These are phyloP conservation scores for Apiotrichum laibachii DNA, from an alignment of 1,284 basidiomycete genomes.

Conservation along the genomic window DNA sequence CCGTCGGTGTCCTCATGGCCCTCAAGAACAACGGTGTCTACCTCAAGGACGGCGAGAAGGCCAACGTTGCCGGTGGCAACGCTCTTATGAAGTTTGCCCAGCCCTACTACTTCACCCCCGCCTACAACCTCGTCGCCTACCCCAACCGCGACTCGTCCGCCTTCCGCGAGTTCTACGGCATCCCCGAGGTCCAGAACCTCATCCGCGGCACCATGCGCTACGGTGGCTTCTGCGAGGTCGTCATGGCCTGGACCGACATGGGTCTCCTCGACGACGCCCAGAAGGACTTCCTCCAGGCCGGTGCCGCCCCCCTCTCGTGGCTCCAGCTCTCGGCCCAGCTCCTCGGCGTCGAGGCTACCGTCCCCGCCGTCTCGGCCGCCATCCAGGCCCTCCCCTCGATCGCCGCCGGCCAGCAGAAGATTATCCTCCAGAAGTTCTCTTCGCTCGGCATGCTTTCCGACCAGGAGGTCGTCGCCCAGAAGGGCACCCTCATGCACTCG, in stretches of 20 bases:
- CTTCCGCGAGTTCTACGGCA: conserved; percentile 80
- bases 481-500: conserved; percentile 84
- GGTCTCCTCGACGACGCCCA: conserved; percentile 78
- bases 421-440: conserved; percentile 81
- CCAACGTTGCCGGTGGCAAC: conserved; percentile 60
- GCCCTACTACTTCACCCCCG: conserved; percentile 93
- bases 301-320: conserved; percentile 66
- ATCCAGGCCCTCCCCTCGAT: conserved; percentile 70
- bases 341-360: conserved; percentile 68
- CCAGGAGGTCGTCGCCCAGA: conserved; percentile 62
- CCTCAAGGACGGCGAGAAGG: conserved; percentile 64
- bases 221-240: conserved; percentile 98
- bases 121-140: conserved; percentile 94
- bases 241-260: conserved; percentile 80
- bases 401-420: conserved; percentile 66
- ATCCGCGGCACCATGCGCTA: conserved; percentile 93
- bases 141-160: conserved; percentile 94
- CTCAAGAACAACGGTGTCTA: conserved; percentile 90
- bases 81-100: conserved; percentile 84
- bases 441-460: conserved; percentile 91
- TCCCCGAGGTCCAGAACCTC: conserved; percentile 90
- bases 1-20: conserved; percentile 91
- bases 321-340: conserved; percentile 76
- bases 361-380: conserved; percentile 69
- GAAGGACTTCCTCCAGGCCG: conserved; percentile 72